Evolutionary conservation across 2,329 filamentous ascomycete genomes (phyloP), one percentile per base, ranked within the genome.

Genomic region (Penicillium sp.): DNA sequence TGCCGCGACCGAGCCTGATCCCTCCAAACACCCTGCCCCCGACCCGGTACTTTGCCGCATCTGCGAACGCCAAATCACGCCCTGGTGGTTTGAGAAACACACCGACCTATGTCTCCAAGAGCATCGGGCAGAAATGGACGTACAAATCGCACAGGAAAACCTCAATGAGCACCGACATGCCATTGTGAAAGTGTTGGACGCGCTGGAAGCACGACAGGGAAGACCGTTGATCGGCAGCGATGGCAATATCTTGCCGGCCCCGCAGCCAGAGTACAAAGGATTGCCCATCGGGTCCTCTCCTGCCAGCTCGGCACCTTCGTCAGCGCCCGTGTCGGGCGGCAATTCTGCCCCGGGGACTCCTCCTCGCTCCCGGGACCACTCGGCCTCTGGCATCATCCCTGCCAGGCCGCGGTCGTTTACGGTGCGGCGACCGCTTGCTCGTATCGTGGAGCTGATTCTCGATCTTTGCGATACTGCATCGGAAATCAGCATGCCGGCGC

Each of bases 11-110:
- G 88, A 83, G 60, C 83, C 87, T 9, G 68, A 87, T 52, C 83
- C 86, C 16, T 80, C 80, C 40, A 82, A 85, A 60, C 84, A 90
- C 64, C 84, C 89, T 8, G 88, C 89, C 2, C 89, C 91, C 0
- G 76, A 83, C 9, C 88, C 89, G 0, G 86, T 97, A 4, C 79
- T 98, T 13, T 98, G 93, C 68, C 89, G 93, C 42, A 97, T 98
- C 45, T 98, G 93, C 68, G 93, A 98, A 66, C 87, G 93, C 44
- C 89, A 96, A 52, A 97, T 98, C 50, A 89, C 89, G 4, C 89
- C 91, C 0, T 98, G 93, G 93, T 98, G 93, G 94, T 98, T 98
- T 59, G 93, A 98, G 70, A 98, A 97, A 69, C 93, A 98, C 66
- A 95, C 91, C 1, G 94, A 98, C 61, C 74, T 97, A 16, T 98